These are phyloP conservation scores for Aureobasidium sp. DNA, from an alignment of 2,329 filamentous ascomycete species.

Conservation along the genomic window DNA sequence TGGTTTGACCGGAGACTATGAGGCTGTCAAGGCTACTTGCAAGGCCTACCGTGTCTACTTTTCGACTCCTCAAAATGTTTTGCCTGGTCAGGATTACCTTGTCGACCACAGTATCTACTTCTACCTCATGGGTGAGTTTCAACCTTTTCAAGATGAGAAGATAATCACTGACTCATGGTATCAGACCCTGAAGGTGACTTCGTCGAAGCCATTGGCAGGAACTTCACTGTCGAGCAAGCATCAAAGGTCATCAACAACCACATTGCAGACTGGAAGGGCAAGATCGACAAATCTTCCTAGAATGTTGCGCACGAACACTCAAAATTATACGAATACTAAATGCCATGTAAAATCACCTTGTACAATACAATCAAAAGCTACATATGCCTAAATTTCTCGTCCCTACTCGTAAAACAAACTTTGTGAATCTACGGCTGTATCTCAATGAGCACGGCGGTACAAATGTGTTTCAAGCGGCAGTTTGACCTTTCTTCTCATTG, in stretches of 20 bases:
- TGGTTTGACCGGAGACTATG: constrained; percentile 87
- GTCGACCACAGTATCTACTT: constrained; percentile 99
- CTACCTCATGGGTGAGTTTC: constrained; percentile 74
- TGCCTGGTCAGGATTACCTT: constrained; percentile 91
- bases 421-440: too few relatives aligned
- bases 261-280: constrained; percentile 67
- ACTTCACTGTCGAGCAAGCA: constrained; percentile 83
- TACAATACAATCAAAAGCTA: not conserved
- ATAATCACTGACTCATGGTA: not conserved
- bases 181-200: constrained; percentile 92
- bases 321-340: constrained; percentile 1
- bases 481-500: too few relatives aligned
- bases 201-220: constrained; percentile 89
- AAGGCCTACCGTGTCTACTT: constrained; percentile 98
- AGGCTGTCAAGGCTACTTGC: constrained; percentile 88
- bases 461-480: too few relatives aligned
- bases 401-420: too few relatives aligned
- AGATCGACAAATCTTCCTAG: constrained; percentile 39
- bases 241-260: constrained; percentile 80
- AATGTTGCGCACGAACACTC: not conserved
- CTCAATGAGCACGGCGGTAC: too few relatives aligned
- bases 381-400: not conserved
- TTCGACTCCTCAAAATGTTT: constrained; percentile 79
- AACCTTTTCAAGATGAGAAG: not conserved
- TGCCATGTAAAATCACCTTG: constrained; percentile 5